phyloP scores from a whole-genome alignment of 2,329 filamentous ascomycete species.

The Botrytis fragariae region DNA sequence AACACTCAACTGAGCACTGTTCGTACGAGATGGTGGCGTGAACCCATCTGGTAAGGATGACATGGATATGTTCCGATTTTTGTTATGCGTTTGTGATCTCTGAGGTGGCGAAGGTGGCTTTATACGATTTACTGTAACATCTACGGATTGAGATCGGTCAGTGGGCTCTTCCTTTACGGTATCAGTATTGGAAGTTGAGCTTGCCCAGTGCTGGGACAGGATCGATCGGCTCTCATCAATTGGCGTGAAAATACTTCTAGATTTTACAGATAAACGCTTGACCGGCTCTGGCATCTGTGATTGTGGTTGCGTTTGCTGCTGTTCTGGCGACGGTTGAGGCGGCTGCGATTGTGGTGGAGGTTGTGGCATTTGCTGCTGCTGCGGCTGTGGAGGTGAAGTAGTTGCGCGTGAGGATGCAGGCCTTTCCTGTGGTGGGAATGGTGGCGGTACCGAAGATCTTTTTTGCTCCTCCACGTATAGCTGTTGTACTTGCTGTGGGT shows the following conservation, averaged over 20 bases:
- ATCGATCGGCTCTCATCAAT: slow-evolving; percentile 92
- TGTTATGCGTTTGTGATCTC: slow-evolving; percentile 45
- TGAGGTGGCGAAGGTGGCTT: slow-evolving; percentile 55
- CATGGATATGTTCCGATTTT: slow-evolving; percentile 47
- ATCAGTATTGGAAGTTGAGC: slow-evolving; percentile 51
- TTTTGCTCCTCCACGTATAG: slow-evolving; percentile 75
- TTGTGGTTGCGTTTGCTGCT: slow-evolving; percentile 50
- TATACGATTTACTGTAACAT: slow-evolving; percentile 55
- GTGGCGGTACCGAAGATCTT: slow-evolving; percentile 69
- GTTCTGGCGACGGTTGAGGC: slow-evolving; percentile 42
- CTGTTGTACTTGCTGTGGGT: slow-evolving; percentile 55
- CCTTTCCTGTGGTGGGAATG: slow-evolving; percentile 59
- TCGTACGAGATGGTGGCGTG: slow-evolving; percentile 73
- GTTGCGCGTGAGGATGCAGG: slow-evolving; percentile 47
- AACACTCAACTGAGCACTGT: slow-evolving; percentile 60
- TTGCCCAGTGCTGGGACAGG: slow-evolving; percentile 76
- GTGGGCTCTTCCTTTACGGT: slow-evolving; percentile 31
- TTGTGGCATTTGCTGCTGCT: slow-evolving; percentile 53
- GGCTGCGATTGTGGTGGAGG: slow-evolving; percentile 44
- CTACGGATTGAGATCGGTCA: slow-evolving; percentile 62
- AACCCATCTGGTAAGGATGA: slow-evolving; percentile 61
- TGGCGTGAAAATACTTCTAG: slow-evolving; percentile 87
- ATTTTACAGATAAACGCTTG: slow-evolving; percentile 51
- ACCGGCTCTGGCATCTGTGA: slow-evolving; percentile 50
- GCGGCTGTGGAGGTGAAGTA: slow-evolving; percentile 58